Conservation (phyloP, 2,329 filamentous ascomycete species). For the Blastomyces gilchristii region DNA sequence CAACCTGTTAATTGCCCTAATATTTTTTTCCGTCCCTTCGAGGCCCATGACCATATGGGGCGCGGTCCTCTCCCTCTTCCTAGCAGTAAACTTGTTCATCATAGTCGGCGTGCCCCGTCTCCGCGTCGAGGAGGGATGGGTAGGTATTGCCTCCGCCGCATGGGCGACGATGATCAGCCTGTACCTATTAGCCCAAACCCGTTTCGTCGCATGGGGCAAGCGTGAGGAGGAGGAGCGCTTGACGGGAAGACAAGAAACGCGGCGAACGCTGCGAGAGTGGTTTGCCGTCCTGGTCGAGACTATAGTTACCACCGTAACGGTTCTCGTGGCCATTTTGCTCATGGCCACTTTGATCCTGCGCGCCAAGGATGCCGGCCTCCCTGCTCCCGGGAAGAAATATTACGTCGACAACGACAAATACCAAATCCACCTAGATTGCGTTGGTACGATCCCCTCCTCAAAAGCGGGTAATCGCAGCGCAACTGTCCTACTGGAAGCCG, state of each 20-base stretch:
- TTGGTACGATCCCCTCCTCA: constrained; percentile 50
- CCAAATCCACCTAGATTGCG: constrained; percentile 72
- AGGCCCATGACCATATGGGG: constrained; percentile 65
- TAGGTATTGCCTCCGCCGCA: constrained; percentile 73
- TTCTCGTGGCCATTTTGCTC: constrained; percentile 59
- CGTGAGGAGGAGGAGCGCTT: constrained; percentile 83
- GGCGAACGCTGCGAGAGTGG: constrained; percentile 77
- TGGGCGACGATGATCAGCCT: constrained; percentile 72
- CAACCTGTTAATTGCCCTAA: constrained; percentile 62
- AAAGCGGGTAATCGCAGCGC: constrained; percentile 36
- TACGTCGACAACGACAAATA: constrained; percentile 79
- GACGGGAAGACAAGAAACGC: constrained; percentile 77
- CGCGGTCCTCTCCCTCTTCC: constrained; percentile 53
- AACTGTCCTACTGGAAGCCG: constrained; percentile 78
- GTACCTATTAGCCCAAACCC: constrained; percentile 70
- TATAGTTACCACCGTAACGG: constrained; percentile 58
- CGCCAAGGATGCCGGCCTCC: constrained; percentile 64
- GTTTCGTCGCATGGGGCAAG: constrained; percentile 84
- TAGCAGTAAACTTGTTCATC: constrained; percentile 67
- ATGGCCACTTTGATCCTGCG: constrained; percentile 72
- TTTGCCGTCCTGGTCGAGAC: constrained; percentile 65
- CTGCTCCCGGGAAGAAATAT: constrained; percentile 63
- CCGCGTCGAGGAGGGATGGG: constrained; percentile 77
- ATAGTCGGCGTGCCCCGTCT: constrained; percentile 65
- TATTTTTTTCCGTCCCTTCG: constrained; percentile 84